Conservation (phyloP, 805 yeast genomes). For the Candida krabiensis region DNA sequence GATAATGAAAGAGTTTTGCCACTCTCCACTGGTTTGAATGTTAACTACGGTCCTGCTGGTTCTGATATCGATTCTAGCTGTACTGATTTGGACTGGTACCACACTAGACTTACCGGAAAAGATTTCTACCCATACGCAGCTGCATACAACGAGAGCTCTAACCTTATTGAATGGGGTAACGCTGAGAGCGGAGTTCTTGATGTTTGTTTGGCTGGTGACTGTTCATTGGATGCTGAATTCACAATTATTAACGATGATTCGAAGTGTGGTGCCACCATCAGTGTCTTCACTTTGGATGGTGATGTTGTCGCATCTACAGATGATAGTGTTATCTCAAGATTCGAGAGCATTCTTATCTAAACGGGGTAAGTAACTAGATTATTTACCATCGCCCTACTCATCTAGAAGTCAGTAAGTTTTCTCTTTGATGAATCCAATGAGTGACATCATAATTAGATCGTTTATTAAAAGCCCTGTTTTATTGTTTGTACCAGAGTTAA, state of each 20-base stretch:
- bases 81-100: slow-evolving; percentile 40
- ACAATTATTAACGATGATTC: slow-evolving; percentile 21
- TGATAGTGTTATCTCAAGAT: neutral
- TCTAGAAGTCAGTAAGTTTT: neutral
- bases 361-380: neutral
- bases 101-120: slow-evolving; percentile 45
- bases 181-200: slow-evolving; percentile 11
- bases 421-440: too few species aligned
- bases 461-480: too few species aligned
- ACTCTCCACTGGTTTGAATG: slow-evolving; percentile 43
- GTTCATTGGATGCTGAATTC: slow-evolving; percentile 42
- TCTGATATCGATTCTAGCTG: slow-evolving; percentile 36
- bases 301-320: slow-evolving; percentile 1
- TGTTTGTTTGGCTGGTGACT: slow-evolving; percentile 40
- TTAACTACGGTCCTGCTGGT: slow-evolving; percentile 46
- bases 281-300: slow-evolving; percentile 6
- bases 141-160: slow-evolving; percentile 40
- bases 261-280: slow-evolving; percentile 40
- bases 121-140: slow-evolving; percentile 32
- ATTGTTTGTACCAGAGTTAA: too few species aligned
- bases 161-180: slow-evolving; percentile 16
- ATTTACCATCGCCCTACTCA: neutral
- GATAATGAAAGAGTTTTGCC: slow-evolving; percentile 40
- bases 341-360: slow-evolving; percentile 7
- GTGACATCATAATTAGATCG: too few species aligned